Conservation (phyloP, 768 basidiomycete species). For the Pisolithus orientalis region DNA sequence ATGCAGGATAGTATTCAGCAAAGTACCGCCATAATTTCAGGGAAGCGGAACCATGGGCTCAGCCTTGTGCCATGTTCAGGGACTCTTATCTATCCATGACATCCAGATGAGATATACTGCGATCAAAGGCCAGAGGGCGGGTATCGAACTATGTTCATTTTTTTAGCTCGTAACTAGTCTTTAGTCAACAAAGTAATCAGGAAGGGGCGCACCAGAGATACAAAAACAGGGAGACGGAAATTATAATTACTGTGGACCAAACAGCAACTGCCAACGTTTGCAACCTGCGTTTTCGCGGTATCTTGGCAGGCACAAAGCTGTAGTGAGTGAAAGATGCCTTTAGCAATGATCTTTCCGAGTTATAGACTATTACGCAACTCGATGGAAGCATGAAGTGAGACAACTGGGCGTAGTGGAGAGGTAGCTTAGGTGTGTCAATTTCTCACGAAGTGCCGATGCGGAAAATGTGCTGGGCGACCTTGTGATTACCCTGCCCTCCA, state of each 20-base stretch:
- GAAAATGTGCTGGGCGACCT: slow-evolving; percentile 49
- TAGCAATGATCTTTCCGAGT: background rate
- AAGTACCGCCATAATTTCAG: slow-evolving; percentile 80
- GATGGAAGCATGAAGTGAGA: slow-evolving; percentile 64
- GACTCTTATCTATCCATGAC: slow-evolving; percentile 62
- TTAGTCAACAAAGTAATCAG: background rate
- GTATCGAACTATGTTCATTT: slow-evolving; percentile 62
- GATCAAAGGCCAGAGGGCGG: slow-evolving; percentile 82
- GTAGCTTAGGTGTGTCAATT: slow-evolving; percentile 53
- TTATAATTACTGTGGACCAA: slow-evolving; percentile 80
- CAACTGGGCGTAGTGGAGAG: slow-evolving; percentile 57
- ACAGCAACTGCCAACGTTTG: slow-evolving; percentile 86
- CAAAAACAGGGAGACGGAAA: slow-evolving; percentile 62
- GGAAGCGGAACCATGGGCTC: slow-evolving; percentile 68
- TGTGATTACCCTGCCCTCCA: slow-evolving; percentile 30
- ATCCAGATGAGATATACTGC: slow-evolving; percentile 77
- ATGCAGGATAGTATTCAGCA: slow-evolving; percentile 86
- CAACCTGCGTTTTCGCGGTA: slow-evolving; percentile 79
- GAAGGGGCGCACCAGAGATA: slow-evolving; percentile 63
- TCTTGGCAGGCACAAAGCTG: slow-evolving; percentile 81
- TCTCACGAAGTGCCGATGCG: slow-evolving; percentile 54
- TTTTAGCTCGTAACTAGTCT: background rate
- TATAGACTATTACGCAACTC: slow-evolving; percentile 42
- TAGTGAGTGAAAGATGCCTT: background rate
- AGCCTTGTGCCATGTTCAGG: slow-evolving; percentile 69